phyloP scores from a whole-genome alignment of 176 grass and related monocot species.

The Pharus latifolius region DNA sequence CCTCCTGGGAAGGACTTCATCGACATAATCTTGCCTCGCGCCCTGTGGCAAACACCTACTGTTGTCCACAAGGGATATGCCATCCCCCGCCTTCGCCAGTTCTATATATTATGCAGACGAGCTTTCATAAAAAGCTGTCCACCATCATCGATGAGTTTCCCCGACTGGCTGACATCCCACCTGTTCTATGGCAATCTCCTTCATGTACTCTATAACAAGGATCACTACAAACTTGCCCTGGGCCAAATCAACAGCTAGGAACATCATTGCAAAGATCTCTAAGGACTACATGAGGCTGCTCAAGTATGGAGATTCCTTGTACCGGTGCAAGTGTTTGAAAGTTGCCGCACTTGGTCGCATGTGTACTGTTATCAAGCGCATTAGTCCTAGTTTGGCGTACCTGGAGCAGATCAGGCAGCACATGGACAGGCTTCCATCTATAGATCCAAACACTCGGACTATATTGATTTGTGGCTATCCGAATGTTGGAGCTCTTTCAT shows the following conservation, averaged over 20 bases:
- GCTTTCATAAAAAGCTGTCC: conserved; percentile 42
- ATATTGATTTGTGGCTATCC: conserved; percentile 44
- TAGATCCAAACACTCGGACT: conserved; percentile 40
- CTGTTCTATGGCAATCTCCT: conserved; percentile 36
- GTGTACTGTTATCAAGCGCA: conserved; percentile 48
- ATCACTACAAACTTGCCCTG: conserved; percentile 50
- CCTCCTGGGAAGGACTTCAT: conserved; percentile 46
- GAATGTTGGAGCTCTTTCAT: conserved; percentile 46
- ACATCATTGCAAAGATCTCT: conserved; percentile 36
- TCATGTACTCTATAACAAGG: conserved; percentile 38
- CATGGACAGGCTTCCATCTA: conserved; percentile 38
- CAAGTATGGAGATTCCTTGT: conserved; percentile 42
- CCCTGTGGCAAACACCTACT: conserved; percentile 38
- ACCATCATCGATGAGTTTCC: conserved; percentile 41
- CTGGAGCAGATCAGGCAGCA: conserved; percentile 45
- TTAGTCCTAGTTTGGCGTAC: conserved; percentile 41
- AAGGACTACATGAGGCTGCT: conserved; percentile 44
- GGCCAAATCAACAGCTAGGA: conserved; percentile 45
- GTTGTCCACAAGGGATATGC: conserved; percentile 47
- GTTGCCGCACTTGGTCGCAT: conserved; percentile 44
- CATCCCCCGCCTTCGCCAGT: conserved; percentile 35
- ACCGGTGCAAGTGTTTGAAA: conserved; percentile 48
- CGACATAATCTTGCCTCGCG: conserved; percentile 42
- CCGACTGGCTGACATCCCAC: conserved; percentile 32
- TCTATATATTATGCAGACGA: conserved; percentile 50